phyloP scores from a whole-genome alignment of 805 yeast genomes.

The Candida odintsovae region DNA sequence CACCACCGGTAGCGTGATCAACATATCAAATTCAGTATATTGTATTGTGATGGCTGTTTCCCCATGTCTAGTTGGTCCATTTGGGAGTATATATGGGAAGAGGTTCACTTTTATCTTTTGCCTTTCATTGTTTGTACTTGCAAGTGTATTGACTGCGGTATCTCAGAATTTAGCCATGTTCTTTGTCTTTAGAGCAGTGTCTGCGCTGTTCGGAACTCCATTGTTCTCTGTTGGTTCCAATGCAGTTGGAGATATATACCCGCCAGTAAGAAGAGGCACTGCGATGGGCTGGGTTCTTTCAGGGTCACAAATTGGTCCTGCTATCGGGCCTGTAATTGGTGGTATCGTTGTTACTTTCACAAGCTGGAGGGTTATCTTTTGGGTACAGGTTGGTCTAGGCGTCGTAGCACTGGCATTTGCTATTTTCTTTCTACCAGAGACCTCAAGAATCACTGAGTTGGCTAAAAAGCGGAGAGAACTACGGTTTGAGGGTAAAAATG shows the following conservation, averaged over 20 bases:
- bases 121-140: constrained; percentile 25
- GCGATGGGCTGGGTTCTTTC: constrained; percentile 44
- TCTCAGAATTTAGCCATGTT: constrained; percentile 50
- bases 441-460: constrained; percentile 29
- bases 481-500: background rate
- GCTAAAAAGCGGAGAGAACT: constrained; percentile 21
- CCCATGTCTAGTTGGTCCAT: constrained; percentile 44
- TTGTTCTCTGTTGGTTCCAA: constrained; percentile 50
- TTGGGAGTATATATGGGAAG: constrained; percentile 49
- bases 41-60: constrained; percentile 47
- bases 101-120: constrained; percentile 39
- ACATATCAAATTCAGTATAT: constrained; percentile 43
- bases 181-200: constrained; percentile 41
- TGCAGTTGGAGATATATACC: constrained; percentile 43
- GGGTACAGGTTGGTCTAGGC: constrained; percentile 42
- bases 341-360: constrained; percentile 48
- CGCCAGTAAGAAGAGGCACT: constrained; percentile 43
- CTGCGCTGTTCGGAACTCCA: constrained; percentile 51
- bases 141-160: constrained; percentile 35
- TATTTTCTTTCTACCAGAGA: constrained; percentile 40
- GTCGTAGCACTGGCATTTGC: constrained; percentile 29
- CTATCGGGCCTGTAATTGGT: constrained; percentile 49
- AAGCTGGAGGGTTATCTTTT: constrained; percentile 49
- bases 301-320: constrained; percentile 51
- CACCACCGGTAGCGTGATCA: constrained; percentile 41